Base-by-base conservation (phyloP, 148 eudicot genomes). In the Heliosperma pusillum region DNA sequence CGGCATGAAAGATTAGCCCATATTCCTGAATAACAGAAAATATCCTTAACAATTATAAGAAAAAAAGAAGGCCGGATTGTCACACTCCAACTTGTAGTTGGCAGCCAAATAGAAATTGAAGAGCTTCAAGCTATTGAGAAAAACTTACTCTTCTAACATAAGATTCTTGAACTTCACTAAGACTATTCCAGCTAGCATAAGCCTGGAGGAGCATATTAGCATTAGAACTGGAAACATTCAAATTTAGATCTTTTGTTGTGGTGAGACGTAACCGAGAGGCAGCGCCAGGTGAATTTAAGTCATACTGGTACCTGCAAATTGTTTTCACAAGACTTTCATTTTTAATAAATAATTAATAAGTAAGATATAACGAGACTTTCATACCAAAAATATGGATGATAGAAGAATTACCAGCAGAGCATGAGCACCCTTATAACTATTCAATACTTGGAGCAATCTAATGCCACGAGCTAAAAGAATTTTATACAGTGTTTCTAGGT, bases 141-240 rank as follows among this genome's bases (percentile, higher is more conserved):
- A 33, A 79, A 74, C 76, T 45, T 86, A 90, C 93, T 72, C 66
- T 83, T 53, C 66, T 66, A 40, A 76, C 77, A 73, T 74, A 74
- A 60, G 92, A 79, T 63, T 86, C 89, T 69, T 88, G 87, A 73
- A 82, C 90, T 75, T 83, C 85, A 74, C 83, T 78, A 77, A 95
- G 97, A 83, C 91, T 90, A 74, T 81, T 82, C 99, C 99, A 95
- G 86, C 99, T 95, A 40, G 99, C 91, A 87, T 95, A 95, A 78
- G 99, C 99, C 87, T 95, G 99, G 66, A 92, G 86, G 78, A 92
- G 77, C 91, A 87, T 92, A 77, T 95, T 95, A 70, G 89, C 88
- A 84, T 92, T 95, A 63, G 94, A 90, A 57, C 91, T 90, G 45
- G 99, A 85, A 66, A 91, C 81, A 87, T 95, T 92, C 82, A 95